Base-by-base conservation (phyloP, 768 basidiomycete species). In the Suillus tomentosus region DNA sequence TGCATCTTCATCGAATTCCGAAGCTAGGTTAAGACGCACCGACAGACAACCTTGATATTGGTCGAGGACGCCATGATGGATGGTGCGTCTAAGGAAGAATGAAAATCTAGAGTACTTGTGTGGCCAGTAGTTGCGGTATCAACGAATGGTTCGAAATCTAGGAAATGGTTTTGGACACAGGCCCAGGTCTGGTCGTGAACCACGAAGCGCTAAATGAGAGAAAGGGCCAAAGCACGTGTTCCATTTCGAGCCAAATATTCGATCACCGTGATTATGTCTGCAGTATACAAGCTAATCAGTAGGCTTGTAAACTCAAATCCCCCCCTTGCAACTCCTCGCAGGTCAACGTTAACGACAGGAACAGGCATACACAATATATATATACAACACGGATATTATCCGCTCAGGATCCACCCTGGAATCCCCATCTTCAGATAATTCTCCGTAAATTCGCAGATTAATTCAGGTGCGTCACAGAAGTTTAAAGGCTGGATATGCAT, bases 31-130 rank as follows among this genome's bases (percentile, higher is more conserved):
- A 19, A 53, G 59, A 79, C 94, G 70, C 70, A 96, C 96, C 96
- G 94, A 85, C 96, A 99, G 68, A 99, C 94, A 74, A 99, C 97
- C 83, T 99, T 96, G 85, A 96, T 95, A 77, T 96, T 96, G 69
- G 88, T 95, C 66, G 82, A 81, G 69, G 88, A 85, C 74, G 88
- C 88, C 79, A 90, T 87, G 80, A 83, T 85, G 74, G 73, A 70
- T 68, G 68, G 74, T 74, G 73, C 67, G 71, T 66, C 62, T 64
- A 53, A 31, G 62, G 42, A 61, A 66, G 63, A 64, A 63, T 60
- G 42, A 62, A 47, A 60, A 64, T 63, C 67, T 68, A 67, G 48
- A n/a, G 55, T 45, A 53, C 61, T 48, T 63, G 56, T 64, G 65
- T 51, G 40, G 58, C 70, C 67, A 68, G 61, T 50, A 60, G 57